These are phyloP conservation scores for Malus sieversii DNA, from an alignment of 306 rosid species.

Conservation along the genomic window DNA sequence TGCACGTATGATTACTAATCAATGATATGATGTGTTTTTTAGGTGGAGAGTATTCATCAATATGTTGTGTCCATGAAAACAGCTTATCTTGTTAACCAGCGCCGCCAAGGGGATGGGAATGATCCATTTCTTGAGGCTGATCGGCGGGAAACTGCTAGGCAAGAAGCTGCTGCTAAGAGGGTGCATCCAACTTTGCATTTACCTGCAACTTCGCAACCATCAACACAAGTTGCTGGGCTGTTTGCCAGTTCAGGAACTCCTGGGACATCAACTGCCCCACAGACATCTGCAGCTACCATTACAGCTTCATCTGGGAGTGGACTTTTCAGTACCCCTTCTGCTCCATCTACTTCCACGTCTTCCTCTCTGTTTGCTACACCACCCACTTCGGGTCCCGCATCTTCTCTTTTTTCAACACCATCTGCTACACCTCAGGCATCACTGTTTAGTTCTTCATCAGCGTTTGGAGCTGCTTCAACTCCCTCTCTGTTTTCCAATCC, in stretches of 20 bases:
- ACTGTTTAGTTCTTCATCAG: slow-evolving; percentile 51
- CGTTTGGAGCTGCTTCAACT: slow-evolving; percentile 51
- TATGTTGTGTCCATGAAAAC: slow-evolving; percentile 87
- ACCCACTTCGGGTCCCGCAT: slow-evolving; percentile 47
- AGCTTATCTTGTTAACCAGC: slow-evolving; percentile 82
- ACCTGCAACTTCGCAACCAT: slow-evolving; percentile 72
- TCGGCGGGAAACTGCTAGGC: slow-evolving; percentile 93
- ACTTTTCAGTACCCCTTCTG: slow-evolving; percentile 64
- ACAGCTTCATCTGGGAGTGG: slow-evolving; percentile 68
- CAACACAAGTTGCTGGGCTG: slow-evolving; percentile 82
- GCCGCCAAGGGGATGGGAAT: slow-evolving; percentile 68
- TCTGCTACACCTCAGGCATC: slow-evolving; percentile 56
- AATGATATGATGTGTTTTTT: slow-evolving; percentile 19
- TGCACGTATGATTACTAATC: slow-evolving; percentile 11
- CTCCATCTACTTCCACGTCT: slow-evolving; percentile 49
- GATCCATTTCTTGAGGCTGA: slow-evolving; percentile 97
- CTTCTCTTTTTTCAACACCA: slow-evolving; percentile 57
- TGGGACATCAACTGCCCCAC: slow-evolving; percentile 40
- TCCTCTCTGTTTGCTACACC: slow-evolving; percentile 75
- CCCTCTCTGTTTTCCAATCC: slow-evolving; percentile 54
- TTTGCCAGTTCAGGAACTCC: slow-evolving; percentile 62
- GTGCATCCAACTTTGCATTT: slow-evolving; percentile 84
- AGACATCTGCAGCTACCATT: slow-evolving; percentile 43
- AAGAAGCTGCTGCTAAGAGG: slow-evolving; percentile 89
- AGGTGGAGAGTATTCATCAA: slow-evolving; percentile 96